Base-by-base conservation (phyloP, 2,329 filamentous ascomycete species). In the Cercospora janseana region DNA sequence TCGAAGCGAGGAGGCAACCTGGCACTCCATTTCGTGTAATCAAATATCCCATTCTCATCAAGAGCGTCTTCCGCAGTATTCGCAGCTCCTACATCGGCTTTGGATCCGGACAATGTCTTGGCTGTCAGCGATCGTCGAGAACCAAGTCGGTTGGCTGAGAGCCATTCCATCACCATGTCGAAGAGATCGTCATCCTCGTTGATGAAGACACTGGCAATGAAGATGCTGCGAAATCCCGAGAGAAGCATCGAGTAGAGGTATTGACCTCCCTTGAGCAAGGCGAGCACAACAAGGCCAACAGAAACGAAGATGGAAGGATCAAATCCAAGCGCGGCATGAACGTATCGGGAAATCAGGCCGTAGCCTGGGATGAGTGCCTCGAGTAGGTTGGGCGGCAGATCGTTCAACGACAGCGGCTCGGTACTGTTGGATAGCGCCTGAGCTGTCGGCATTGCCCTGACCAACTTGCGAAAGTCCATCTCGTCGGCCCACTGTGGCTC, bases 341-440 rank as follows among this genome's bases (percentile, higher is more conserved):
- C 63, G 49, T 73, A 70, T 23, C 70, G 67, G 1, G 73, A 75
- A 26, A 77, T 67, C 32, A 75, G 55, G 29, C 72, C 69, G 61
- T 78, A 78, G 12, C 76, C 76, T 6, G 76, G 75, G 27, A 78
- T 69, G n/a, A 78, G 60, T 2, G 72, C 65, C 40, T 78, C 75
- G n/a, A 79, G 66, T 13, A 78, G 65, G 12, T 70, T 72, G 15
- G 70, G 69, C 0, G 75, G 71, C 7, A 78, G 63, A 34, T 72
- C 69, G 6, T 62, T 64, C 48, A 63, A 43, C 9, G 46, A 50
- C 2, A 54, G 34, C 2, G 54, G 49, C 5, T 59, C 49, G n/a
- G 60, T 63, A 21, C 28, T 28, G 29, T 56, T 44, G 29, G 13
- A 20, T 20, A 18, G 16, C 21, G 15, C 6, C 12, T 21, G 35